Conservation (phyloP, 805 yeast species). For the Blastobotrys chiropterorum region DNA sequence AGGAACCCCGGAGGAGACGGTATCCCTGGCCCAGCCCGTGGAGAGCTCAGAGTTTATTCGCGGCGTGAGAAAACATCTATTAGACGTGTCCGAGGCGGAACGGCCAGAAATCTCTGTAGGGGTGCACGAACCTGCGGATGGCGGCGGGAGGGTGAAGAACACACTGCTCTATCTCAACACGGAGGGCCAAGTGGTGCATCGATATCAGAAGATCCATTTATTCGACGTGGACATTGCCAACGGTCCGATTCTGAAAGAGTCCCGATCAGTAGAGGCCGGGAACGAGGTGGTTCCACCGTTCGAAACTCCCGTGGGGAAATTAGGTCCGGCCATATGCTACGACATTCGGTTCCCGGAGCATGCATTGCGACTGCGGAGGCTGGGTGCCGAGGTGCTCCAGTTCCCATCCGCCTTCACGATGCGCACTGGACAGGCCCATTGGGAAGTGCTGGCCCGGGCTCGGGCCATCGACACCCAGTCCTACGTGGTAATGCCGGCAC, state of each 20-base stretch:
- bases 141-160: slow-evolving; percentile 52
- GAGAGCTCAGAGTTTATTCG: slow-evolving; percentile 37
- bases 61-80: slow-evolving; percentile 42
- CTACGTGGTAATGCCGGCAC: slow-evolving; percentile 85
- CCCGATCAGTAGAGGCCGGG: slow-evolving; percentile 80
- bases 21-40: slow-evolving; percentile 46
- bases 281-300: slow-evolving; percentile 46
- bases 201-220: slow-evolving; percentile 81
- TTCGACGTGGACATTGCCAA: slow-evolving; percentile 73
- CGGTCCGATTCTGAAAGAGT: slow-evolving; percentile 39
- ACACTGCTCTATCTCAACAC: slow-evolving; percentile 64
- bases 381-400: slow-evolving; percentile 72
- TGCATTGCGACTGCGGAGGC: slow-evolving; percentile 52
- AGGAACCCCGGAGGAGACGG: slow-evolving; percentile 41
- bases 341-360: slow-evolving; percentile 86
- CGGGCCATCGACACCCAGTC: slow-evolving; percentile 87
- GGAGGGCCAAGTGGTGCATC: slow-evolving; percentile 55
- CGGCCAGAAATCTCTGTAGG: slow-evolving; percentile 73
- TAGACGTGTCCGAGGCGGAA: slow-evolving; percentile 35
- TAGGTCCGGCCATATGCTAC: slow-evolving; percentile 47
- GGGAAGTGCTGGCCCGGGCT: slow-evolving; percentile 73
- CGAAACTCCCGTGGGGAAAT: slow-evolving; percentile 49
- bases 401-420: slow-evolving; percentile 92
- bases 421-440: slow-evolving; percentile 86
- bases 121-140: slow-evolving; percentile 64